Evolutionary conservation across 805 yeast genomes (phyloP), one percentile per base, ranked within the genome.

Genomic region (Tetrapisispora pingtungensis): DNA sequence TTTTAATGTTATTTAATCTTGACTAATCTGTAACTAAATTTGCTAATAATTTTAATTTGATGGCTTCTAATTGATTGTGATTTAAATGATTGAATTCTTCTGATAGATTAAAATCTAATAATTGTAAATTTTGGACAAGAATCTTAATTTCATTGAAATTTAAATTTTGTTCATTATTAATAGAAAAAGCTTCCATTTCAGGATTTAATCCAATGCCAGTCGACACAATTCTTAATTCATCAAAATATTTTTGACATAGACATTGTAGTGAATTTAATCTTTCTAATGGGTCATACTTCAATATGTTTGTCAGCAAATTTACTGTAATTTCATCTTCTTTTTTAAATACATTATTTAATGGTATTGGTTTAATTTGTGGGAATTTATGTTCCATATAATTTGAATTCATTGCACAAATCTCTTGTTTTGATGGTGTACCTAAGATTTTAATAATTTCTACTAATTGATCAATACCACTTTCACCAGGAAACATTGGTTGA

Each of bases 401-500:
- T 42, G 96, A 95, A 66, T 90, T 90, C 98, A 90, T 93, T 49
- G 88, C 77, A 60, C 80, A 77, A 53, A 90, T 90, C 65, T 90
- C 96, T 40, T 88, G 96, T 46, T 84, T 78, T 15, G 94, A 73
- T 7, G 98, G 98, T 1, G 98, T 90, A 14, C 98, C 98, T 59
- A 93, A 72, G 22, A 90, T 85, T 67, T 93, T 93, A 63, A 90
- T 90, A 55, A 90, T 90, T 65, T 90, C 98, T 17, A 90, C 97
- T 56, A 90, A 75, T 66, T 93, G 98, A 64, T 93, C 98, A 47
- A 93, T 90, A 33, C 98, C 97, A 48, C 89, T 81, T 62, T 93
- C 97, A 37, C 98, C 98, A 12, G 98, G 98, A 68, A 93, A 93
- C 52, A 93, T 70, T 13, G 98, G 98, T 62, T 88, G 97, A 15